Evolutionary conservation across 495 filamentous ascomycete species (phyloP), one percentile per base, ranked within the genome.

Genomic region (Penicillium ochrochloron): DNA sequence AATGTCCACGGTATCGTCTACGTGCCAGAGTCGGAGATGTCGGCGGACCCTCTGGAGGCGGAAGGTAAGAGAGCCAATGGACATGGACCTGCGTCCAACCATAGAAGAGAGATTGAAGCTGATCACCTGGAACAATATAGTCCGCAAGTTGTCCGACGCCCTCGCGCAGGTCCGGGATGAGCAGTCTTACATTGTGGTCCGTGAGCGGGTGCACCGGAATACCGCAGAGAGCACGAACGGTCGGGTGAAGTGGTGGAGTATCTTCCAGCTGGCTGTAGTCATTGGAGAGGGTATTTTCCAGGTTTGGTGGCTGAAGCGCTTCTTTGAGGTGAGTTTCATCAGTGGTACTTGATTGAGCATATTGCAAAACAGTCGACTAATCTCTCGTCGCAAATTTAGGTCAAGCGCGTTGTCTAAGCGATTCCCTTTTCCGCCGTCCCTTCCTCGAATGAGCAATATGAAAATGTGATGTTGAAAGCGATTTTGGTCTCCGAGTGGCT

Each of bases 1-100:
- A 98, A 99, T 76, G 95, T 99, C 25, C 95, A 99, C 77, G 95
- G 95, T 60, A 94, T 98, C 66, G 96, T 99, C 66, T 98, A 98
- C 78, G 92, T 99, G 44, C 90, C 93, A 3, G 95, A 98, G 75
- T 81, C 86, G 59, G 95, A 97, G 69, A 82, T 89, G 66, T 83
- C 88, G 37, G 86, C 90, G 65, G 95, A 99, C 78, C 95, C 95
- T 41, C 82, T 99, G 66, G 95, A 99, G 75, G 81, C 83, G 48
- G 96, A 98, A 85, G 89, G 91, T 92, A 85, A 61, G 67, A 23
- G 21, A 11, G 12, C 15, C 10, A 27, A 23, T 44, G 57, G 27
- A 23, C 12, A 48, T 23, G 44, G 19, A 48, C 31, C 21, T 48
- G 8, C 27, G 53, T 2, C 15, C 21, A 51, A 54, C 15, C 5